Percentiles rank a stretch among this genome's conserved stretches.
Conservation (phyloP, 805 yeast species). For the Sungouiozyma ichnusensis region DNA sequence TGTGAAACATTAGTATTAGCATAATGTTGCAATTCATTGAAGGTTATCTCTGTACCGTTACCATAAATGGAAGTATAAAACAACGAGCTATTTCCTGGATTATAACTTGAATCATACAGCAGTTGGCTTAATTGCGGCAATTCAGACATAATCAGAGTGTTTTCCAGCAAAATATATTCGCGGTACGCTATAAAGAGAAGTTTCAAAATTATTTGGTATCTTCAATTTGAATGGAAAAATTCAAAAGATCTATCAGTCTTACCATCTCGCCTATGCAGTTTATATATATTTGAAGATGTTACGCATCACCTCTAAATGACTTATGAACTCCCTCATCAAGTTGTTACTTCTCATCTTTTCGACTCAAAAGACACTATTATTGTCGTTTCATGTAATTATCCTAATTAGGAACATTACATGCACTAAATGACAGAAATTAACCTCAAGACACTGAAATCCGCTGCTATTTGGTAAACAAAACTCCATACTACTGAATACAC, state of each 20-base stretch:
- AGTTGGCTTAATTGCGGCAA: constrained; percentile 8
- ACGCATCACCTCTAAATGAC: neutral
- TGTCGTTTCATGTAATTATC: constrained; percentile 16
- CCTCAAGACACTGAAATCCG: too few species aligned
- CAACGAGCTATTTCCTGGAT: constrained; percentile 21
- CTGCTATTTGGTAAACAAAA: too few species aligned
- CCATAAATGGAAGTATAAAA: constrained; percentile 38
- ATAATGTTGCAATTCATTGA: constrained; percentile 34
- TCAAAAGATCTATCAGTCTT: too few species aligned
- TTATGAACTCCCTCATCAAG: neutral
- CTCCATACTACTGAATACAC: too few species aligned
- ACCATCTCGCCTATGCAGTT: too few species aligned
- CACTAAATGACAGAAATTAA: neutral
- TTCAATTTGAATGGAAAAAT: too few species aligned
- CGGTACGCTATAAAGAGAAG: too few species aligned
- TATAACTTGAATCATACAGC: constrained; percentile 16
- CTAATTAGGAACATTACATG: constrained; percentile 12
- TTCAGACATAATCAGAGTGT: constrained; percentile 1
- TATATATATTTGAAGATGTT: too few species aligned
- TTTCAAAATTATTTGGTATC: too few species aligned
- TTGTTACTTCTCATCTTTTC: neutral
- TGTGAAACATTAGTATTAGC: constrained; percentile 28
- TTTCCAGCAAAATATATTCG: too few species aligned
- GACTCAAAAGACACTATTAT: neutral
- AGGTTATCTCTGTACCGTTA: constrained; percentile 25